Percentiles rank a stretch among this genome's conserved stretches.
Conservation (phyloP, 2,329 filamentous ascomycete species). For the Orbilia quercus region DNA sequence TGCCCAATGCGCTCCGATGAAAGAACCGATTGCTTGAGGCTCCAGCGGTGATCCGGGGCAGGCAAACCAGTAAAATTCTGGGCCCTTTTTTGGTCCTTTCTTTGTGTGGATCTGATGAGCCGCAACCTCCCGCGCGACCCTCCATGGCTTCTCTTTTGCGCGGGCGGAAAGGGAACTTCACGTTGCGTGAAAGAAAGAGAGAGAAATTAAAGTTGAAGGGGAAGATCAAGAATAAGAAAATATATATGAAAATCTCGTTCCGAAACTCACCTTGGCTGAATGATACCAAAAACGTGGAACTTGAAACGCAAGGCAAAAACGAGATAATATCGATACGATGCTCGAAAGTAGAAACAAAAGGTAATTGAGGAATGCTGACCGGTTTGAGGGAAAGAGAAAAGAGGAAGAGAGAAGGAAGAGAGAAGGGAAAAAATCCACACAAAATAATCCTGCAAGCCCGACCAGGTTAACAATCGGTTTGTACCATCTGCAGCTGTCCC, state of each 20-base stretch:
- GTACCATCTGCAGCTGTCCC: constrained; percentile 20
- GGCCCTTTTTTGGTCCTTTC: no score
- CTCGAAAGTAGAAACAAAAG: constrained; percentile 25
- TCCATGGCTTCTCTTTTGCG: neutral
- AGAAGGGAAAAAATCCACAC: no score
- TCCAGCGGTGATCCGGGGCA: constrained; percentile 26
- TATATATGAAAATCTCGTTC: constrained; percentile 18
- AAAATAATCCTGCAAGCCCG: no score
- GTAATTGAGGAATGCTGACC: constrained; percentile 5
- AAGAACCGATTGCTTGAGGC: constrained; percentile 15
- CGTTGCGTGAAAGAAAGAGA: no score
- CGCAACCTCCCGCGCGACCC: constrained; percentile 24
- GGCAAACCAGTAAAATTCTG: neutral
- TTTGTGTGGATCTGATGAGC: neutral
- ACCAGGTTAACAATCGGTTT: neutral
- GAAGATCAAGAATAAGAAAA: constrained; percentile 21
- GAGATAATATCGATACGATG: constrained; percentile 15
- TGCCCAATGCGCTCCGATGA: constrained; percentile 27
- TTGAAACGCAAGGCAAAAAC: constrained; percentile 8
- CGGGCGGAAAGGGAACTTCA: neutral
- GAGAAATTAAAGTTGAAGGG: constrained; percentile 4
- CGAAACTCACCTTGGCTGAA: neutral
- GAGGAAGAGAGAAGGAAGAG: neutral
- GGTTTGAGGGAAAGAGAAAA: constrained; percentile 1
- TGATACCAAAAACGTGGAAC: constrained; percentile 22